Percentiles rank a stretch among this genome's conserved stretches.
Evolutionary conservation across 2,329 filamentous ascomycete species (phyloP).

Genomic region (Colletotrichum sublineola): DNA sequence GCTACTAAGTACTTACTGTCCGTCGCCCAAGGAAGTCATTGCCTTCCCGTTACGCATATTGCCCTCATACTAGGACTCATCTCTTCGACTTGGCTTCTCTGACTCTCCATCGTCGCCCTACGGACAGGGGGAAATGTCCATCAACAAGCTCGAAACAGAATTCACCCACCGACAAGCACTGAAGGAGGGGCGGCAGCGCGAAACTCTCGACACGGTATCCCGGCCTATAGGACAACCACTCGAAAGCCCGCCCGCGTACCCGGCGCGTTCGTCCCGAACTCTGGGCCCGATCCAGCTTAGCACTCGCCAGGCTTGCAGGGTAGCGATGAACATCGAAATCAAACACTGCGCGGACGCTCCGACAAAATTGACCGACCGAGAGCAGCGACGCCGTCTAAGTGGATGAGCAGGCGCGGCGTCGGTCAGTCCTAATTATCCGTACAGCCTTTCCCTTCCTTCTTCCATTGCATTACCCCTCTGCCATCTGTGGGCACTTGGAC

Average conservation of each 20-base stretch:
- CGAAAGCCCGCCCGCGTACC: slow-evolving; percentile 33
- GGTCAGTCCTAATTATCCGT: slow-evolving; percentile 20
- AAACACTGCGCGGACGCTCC: slow-evolving; percentile 34
- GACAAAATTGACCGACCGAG: slow-evolving; percentile 23
- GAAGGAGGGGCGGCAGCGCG: background rate
- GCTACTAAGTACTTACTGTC: background rate
- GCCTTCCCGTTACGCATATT: background rate
- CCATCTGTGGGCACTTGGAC: background rate
- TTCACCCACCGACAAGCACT: background rate
- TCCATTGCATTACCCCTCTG: too few relatives aligned
- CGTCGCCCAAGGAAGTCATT: background rate
- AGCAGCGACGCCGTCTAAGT: slow-evolving; percentile 8
- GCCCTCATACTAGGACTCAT: background rate
- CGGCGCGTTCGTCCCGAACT: slow-evolving; percentile 37
- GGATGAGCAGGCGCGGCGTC: slow-evolving; percentile 28
- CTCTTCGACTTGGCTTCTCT: background rate
- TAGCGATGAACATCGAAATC: slow-evolving; percentile 41
- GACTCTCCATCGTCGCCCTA: slow-evolving; percentile 1
- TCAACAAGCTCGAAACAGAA: background rate
- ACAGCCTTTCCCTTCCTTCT: background rate
- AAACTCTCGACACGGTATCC: slow-evolving; percentile 21
- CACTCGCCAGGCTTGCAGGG: slow-evolving; percentile 36
- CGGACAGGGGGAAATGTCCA: slow-evolving; percentile 2
- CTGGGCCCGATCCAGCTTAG: slow-evolving; percentile 30
- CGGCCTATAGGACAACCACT: slow-evolving; percentile 1